Evolutionary conservation across 257 asterid species (phyloP), one percentile per base, ranked within the genome.

Genomic region (Nemophila menziesii): DNA sequence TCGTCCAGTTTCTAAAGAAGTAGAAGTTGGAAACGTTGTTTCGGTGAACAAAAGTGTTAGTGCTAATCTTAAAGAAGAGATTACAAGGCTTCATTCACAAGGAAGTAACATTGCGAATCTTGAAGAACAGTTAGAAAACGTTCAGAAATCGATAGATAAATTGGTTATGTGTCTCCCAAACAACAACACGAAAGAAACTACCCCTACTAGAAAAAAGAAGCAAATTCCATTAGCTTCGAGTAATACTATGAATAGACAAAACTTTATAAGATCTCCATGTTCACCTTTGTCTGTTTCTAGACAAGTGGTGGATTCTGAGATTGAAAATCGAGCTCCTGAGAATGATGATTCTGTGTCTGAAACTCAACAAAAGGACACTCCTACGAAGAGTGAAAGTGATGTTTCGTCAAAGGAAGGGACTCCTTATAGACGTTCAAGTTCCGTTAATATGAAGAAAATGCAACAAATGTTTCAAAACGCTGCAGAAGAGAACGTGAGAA

Each of bases 401-500:
- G 66, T 53, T 20, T 79, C 93, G 5, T 86, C 94, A 6, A 86
- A 86, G 69, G 97, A 86, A 63, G 74, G 77, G 38, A 82, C 97
- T 57, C 97, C 94, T 1, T 79, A 79, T 41, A 62, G 90, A 46
- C 93, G 93, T 62, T 86, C 96, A 24, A 74, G 94, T 57, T 85
- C 96, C 50, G 97, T 86, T 36, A 86, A 86, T 64, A 82, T 86
- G 94, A 82, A 71, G 68, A 86, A 82, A 64, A 86, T 86, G 97
- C 90, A 86, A 65, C 80, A 73, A 62, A 86, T 86, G 97, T 86
- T 86, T 49, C 97, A 86, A 58, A 78, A 77, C 64, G 97, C 97
- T 46, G 97, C 97, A 47, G 97, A 86, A 72, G 97, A 86, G 72
- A 86, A 86, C 57, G 97, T 86, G 21, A 79, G 97, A 74, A 86